A percentile compares a stretch with the other conserved stretches of the same genome.
These are phyloP conservation scores for Aspergillus sp. DNA, from an alignment of 2,329 filamentous ascomycete genomes.

Conservation along the genomic window DNA sequence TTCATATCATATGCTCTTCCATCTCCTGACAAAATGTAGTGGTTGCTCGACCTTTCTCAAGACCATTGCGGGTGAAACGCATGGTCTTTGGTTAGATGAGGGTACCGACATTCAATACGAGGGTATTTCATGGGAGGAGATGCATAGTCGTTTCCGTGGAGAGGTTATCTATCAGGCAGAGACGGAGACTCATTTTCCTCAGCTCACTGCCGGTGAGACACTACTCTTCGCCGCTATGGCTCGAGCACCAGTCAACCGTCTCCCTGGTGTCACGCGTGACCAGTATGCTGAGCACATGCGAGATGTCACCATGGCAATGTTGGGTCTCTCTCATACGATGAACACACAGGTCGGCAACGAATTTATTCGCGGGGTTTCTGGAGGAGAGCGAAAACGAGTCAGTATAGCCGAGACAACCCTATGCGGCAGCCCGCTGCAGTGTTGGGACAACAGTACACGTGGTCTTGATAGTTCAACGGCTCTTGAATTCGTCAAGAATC, in stretches of 20 bases:
- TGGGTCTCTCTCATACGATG: constrained; percentile 51
- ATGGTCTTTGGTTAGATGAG: constrained; percentile 70
- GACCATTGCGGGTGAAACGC: constrained; percentile 76
- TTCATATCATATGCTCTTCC: background rate
- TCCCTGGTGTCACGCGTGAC: constrained; percentile 36
- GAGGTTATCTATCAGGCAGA: constrained; percentile 84
- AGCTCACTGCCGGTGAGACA: constrained; percentile 71
- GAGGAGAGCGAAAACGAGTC: constrained; percentile 57
- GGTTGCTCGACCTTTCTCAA: constrained; percentile 79
- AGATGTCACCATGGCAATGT: constrained; percentile 49
- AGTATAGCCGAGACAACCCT: constrained; percentile 52
- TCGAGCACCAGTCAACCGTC: constrained; percentile 39
- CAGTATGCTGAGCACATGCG: constrained; percentile 45
- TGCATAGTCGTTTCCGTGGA: constrained; percentile 73
- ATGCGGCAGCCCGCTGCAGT: constrained; percentile 41
- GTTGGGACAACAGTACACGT: constrained; percentile 44
- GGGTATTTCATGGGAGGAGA: constrained; percentile 58
- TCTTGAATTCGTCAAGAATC: constrained; percentile 49
- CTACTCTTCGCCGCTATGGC: constrained; percentile 70
- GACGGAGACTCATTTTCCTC: constrained; percentile 75
- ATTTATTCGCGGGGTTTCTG: constrained; percentile 56
- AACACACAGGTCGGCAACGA: constrained; percentile 46
- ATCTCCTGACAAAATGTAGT: constrained; percentile 13
- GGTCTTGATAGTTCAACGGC: constrained; percentile 51
- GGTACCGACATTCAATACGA: constrained; percentile 77